A percentile compares a stretch with the other conserved stretches of the same genome.
Conservation (phyloP, 495 filamentous ascomycete genomes). For the Chaetomium fimeti region DNA sequence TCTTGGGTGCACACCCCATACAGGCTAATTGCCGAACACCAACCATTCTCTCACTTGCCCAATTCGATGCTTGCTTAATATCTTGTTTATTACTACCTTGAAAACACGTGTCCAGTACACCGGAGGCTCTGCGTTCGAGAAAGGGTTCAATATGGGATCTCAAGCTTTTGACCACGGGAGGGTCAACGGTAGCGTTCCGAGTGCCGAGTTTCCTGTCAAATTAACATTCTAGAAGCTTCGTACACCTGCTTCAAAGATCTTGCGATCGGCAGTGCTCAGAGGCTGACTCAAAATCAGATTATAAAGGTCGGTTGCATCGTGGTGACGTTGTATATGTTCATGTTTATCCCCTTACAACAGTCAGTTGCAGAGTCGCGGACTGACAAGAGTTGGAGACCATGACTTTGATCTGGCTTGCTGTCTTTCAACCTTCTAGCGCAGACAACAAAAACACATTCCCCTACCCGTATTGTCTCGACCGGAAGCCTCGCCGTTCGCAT, state of each 20-base stretch:
- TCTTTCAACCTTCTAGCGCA: too few relatives aligned
- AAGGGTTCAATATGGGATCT: not conserved
- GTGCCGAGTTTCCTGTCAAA: not conserved
- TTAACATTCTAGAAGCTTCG: not conserved
- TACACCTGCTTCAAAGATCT: too few relatives aligned
- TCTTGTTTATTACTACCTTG: slow-evolving; percentile 7
- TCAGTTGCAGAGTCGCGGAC: too few relatives aligned
- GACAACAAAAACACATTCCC: too few relatives aligned
- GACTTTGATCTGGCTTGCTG: too few relatives aligned
- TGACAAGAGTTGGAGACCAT: too few relatives aligned
- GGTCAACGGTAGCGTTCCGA: not conserved
- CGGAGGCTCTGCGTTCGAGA: not conserved
- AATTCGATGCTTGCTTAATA: not conserved
- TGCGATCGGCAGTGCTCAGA: not conserved
- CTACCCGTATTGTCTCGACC: too few relatives aligned
- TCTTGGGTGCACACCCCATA: slow-evolving; percentile 6
- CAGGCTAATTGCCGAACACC: slow-evolving; percentile 24
- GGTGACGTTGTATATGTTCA: too few relatives aligned
- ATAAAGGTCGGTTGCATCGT: too few relatives aligned
- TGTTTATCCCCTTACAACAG: too few relatives aligned
- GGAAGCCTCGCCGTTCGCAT: too few relatives aligned
- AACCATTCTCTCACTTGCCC: not conserved
- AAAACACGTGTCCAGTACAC: slow-evolving; percentile 19
- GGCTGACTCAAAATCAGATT: too few relatives aligned
- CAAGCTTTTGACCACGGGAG: not conserved